Base-by-base conservation (phyloP, 139 green algal species). In the Eudorina sp. region DNA sequence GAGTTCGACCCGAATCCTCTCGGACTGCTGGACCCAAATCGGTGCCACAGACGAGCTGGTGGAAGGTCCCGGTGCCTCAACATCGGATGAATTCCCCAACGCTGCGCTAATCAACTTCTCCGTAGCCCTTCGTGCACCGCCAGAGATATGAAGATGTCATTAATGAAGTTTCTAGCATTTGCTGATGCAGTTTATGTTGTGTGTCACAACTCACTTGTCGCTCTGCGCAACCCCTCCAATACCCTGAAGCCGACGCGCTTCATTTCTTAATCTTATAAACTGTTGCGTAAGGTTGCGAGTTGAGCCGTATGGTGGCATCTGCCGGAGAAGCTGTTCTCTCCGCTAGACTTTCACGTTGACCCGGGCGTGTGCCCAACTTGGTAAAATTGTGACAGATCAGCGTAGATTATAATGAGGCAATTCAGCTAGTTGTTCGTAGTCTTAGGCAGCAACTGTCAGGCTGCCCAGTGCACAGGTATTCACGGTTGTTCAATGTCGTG, bases 1-100 rank as follows among this genome's bases (percentile, higher is more conserved):
- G 90, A 96, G 94, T 16, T 94, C 91, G 29, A 64, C 53, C 9
- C 91, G 91, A 14, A 96, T 86, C 29, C 89, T 58, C 66, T 95
- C 94, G 4, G 87, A 89, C 40, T 89, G 85, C n/a, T 85, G 60
- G 18, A 96, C 83, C 94, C 94, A 96, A 21, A 74, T 80, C 7
- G 94, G 94, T 0, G 83, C 62, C 18, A 81, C 53, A 45, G 46
- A 82, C 1, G 89, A 51, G 31, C 68, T 48, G 58, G 75, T 86
- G 31, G 31, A 53, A 25, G 82, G 27, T 11, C 46, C 55, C 8
- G 62, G 78, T 72, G 91, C 76, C 53, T 95, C 93, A 19, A 95
- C 74, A 53, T 95, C 93, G 27, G 64, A 66, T 46, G 58, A 88
- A 41, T 41, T 70, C 11, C 85, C 90, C 58, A 94, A 86, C 7